A percentile compares a stretch with the other conserved stretches of the same genome.
phyloP scores from a whole-genome alignment of 768 basidiomycete genomes.

The Boletus coccyginus region DNA sequence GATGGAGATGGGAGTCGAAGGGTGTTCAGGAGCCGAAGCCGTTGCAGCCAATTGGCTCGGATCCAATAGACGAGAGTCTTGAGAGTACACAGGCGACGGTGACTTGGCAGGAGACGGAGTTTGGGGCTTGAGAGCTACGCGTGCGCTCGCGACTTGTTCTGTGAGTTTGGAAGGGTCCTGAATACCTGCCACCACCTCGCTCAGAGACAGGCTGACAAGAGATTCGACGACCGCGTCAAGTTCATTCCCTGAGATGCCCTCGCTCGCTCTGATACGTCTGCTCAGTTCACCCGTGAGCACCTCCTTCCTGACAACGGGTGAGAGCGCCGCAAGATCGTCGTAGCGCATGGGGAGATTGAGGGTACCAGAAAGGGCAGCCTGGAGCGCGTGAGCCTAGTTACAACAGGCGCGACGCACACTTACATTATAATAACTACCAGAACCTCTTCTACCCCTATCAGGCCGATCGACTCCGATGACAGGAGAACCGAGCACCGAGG shows the following conservation, averaged over 20 bases:
- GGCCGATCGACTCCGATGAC: conserved; percentile 51
- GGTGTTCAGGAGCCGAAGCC: conserved; percentile 88
- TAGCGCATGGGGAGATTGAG: conserved; percentile 84
- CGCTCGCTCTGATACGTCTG: conserved; percentile 63
- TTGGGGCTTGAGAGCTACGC: conserved; percentile 34
- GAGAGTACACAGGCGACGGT: conserved; percentile 53
- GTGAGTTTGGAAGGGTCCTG: conserved; percentile 65
- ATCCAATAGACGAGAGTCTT: conserved; percentile 70
- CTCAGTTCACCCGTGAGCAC: conserved; percentile 81
- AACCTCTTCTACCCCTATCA: conserved; percentile 72
- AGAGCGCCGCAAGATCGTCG: conserved; percentile 76
- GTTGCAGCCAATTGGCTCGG: conserved; percentile 63
- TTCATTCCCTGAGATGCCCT: conserved; percentile 51
- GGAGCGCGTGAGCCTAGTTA: conserved; percentile 1
- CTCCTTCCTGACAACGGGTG: conserved; percentile 85
- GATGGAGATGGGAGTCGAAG: conserved; percentile 80
- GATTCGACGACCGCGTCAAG: conserved; percentile 68
- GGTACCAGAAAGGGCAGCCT: conserved; percentile 82
- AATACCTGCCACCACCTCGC: conserved; percentile 73
- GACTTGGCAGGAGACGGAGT: conserved; percentile 47
- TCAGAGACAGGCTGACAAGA: conserved; percentile 66
- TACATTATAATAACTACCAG: conserved; percentile 86
- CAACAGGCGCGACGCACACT: conserved; percentile 16
- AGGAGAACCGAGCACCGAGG: conserved; percentile 54
- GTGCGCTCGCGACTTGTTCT: conserved; percentile 56